phyloP scores from a whole-genome alignment of 805 yeast genomes.

The Teunomyces lycoperdinae region DNA sequence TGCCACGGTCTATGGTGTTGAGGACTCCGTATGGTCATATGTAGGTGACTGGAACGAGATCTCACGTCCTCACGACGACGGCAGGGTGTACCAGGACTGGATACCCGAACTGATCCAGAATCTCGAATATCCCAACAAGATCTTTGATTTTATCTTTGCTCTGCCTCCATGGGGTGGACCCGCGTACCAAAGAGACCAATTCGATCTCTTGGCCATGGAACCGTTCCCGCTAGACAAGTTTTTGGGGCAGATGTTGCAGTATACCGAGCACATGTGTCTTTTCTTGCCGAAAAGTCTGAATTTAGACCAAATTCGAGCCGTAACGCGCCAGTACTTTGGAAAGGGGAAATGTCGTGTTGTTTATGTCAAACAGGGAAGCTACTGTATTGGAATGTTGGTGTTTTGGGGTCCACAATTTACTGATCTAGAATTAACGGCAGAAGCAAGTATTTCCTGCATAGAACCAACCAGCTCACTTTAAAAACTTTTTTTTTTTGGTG shows the following conservation, averaged over 20 bases:
- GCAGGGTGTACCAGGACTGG: slow-evolving; percentile 23
- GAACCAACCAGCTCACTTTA: not conserved
- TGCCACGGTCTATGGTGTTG: slow-evolving; percentile 58
- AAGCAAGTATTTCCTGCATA: not conserved
- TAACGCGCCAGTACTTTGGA: slow-evolving; percentile 49
- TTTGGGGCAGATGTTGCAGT: slow-evolving; percentile 38
- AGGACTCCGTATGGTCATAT: slow-evolving; percentile 47
- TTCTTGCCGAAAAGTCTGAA: slow-evolving; percentile 64
- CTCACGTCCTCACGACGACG: slow-evolving; percentile 16
- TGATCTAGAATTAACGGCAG: not conserved
- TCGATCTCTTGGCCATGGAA: slow-evolving; percentile 42
- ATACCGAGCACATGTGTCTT: slow-evolving; percentile 50
- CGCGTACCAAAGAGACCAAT: slow-evolving; percentile 41
- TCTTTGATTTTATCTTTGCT: slow-evolving; percentile 58
- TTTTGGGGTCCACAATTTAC: slow-evolving; percentile 50
- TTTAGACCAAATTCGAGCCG: slow-evolving; percentile 46
- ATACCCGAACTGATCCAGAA: slow-evolving; percentile 22
- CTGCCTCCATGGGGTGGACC: slow-evolving; percentile 94
- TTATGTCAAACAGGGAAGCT: slow-evolving; percentile 39
- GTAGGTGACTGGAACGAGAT: slow-evolving; percentile 49
- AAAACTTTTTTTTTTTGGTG: not conserved
- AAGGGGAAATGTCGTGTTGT: slow-evolving; percentile 45
- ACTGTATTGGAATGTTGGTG: slow-evolving; percentile 53
- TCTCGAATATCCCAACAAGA: slow-evolving; percentile 11
- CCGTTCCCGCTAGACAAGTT: slow-evolving; percentile 51